Base-by-base conservation (phyloP, 495 filamentous ascomycete species). In the Usnea hakonensis region DNA sequence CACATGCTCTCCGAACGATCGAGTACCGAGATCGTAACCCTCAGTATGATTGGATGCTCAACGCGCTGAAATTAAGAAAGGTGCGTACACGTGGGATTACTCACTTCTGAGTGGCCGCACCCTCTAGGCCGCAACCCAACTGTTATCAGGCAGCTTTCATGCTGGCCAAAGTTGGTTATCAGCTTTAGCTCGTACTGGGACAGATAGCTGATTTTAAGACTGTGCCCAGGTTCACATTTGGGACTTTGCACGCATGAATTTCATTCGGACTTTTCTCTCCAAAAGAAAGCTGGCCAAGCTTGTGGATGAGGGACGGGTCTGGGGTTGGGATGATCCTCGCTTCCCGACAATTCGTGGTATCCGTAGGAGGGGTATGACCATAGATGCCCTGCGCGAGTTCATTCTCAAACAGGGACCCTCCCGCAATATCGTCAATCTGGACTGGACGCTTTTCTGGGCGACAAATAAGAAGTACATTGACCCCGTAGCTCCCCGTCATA, bases 161-260 rank as follows among this genome's bases (percentile, higher is more conserved):
- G 48, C 4, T 33, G 2, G 2, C 26, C 26, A 1, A 10, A 52
- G 1, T 6, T 19, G 6, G 6, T 52, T 32, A 7, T 17, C 3
- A 9, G 28, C 28, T 19, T 32, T 52, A 1, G 16, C 13, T 19
- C 19, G 14, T 32, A 11, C 2, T 19, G 26, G 6, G 32, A 32
- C 5, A 52, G 28, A 52, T 19, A 3, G 28, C 48, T 52, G 28
- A 52, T 28, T 52, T 16, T 30, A 28, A 19, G 2, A 30, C 2
- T 17, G 0, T 32, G 48, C 13, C 32, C 28, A 52, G 48, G 48
- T 52, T 32, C 85, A 97, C 74, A 89, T 97, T 75, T 97, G 94
- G 94, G 92, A 97, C 74, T 98, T 97, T 76, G 85, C 93, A 43
- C 87, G 94, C 68, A 90, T 97, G 82, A 97, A 96, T 81, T 97